phyloP scores from a whole-genome alignment of 2,329 filamentous ascomycete genomes.

The Penicillium sp. region DNA sequence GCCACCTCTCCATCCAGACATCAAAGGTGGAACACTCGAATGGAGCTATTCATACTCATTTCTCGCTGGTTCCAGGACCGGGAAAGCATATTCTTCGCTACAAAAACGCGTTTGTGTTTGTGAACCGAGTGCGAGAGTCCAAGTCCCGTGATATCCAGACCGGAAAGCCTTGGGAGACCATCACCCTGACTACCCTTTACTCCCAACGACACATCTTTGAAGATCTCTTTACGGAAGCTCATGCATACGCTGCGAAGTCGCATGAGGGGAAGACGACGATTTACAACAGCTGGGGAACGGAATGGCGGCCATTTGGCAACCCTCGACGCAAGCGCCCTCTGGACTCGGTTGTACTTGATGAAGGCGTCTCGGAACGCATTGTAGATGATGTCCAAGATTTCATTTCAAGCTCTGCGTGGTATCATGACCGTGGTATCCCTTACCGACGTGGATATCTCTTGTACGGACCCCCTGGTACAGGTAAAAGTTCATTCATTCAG shows the following conservation, averaged over 20 bases:
- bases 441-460: constrained; percentile 88
- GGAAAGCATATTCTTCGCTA: constrained; percentile 87
- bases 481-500: constrained; percentile 95
- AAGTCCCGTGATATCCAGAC: constrained; percentile 78
- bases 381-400: constrained; percentile 83
- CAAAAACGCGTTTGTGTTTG: constrained; percentile 81
- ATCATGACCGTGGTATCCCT: constrained; percentile 90
- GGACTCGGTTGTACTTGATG: constrained; percentile 82
- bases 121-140: constrained; percentile 81
- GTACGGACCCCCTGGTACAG: constrained; percentile 86
- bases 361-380: constrained; percentile 80
- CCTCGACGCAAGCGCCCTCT: constrained; percentile 84
- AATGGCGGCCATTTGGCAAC: constrained; percentile 84
- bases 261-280: constrained; percentile 93
- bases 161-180: constrained; percentile 90
- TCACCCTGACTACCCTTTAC: constrained; percentile 90
- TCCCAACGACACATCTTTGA: constrained; percentile 87
- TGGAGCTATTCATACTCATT: constrained; percentile 74
- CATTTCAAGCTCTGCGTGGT: constrained; percentile 78
- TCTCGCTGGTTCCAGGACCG: constrained; percentile 87
- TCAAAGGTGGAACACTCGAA: constrained; percentile 64
- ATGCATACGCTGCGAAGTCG: constrained; percentile 74
- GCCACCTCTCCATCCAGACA: constrained; percentile 68
- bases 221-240: constrained; percentile 84
- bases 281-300: constrained; percentile 80